phyloP scores from a whole-genome alignment of 371 early-diverging fungal species.

The Rhizomucor pusillus region DNA sequence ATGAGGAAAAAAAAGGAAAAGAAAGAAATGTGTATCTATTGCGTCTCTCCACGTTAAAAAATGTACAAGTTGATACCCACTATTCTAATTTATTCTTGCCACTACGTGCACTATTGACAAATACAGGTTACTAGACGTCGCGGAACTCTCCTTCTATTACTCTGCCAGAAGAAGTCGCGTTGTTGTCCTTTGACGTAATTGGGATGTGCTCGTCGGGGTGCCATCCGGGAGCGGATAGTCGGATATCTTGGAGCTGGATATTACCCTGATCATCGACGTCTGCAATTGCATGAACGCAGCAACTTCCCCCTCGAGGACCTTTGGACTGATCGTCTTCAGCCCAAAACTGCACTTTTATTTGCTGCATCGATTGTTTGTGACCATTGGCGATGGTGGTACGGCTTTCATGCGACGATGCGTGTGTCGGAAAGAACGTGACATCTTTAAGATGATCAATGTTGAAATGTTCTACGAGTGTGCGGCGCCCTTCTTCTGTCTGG shows the following conservation, averaged over 20 bases:
- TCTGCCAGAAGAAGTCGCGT: too few species aligned
- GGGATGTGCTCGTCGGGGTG: slow-evolving; percentile 13
- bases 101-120: background rate
- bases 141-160: slow-evolving; percentile 21
- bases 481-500: slow-evolving; percentile 19
- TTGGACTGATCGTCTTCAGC: slow-evolving; percentile 21
- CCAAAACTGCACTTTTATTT: slow-evolving; percentile 29
- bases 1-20: slow-evolving; percentile 3
- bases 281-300: slow-evolving; percentile 25
- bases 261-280: slow-evolving; percentile 9
- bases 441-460: slow-evolving; percentile 25
- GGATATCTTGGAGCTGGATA: slow-evolving; percentile 6
- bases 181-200: background rate
- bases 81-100: background rate
- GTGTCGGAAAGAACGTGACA: slow-evolving; percentile 23
- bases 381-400: slow-evolving; percentile 1
- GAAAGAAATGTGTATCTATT: background rate
- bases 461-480: slow-evolving; percentile 21
- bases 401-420: slow-evolving; percentile 8
- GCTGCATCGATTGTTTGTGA: slow-evolving; percentile 3
- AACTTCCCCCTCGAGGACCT: slow-evolving; percentile 27
- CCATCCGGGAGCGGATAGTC: slow-evolving; percentile 17
- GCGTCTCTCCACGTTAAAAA: too few species aligned
- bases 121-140: slow-evolving; percentile 8
- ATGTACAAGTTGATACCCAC: background rate